A percentile compares a stretch with the other conserved stretches of the same genome.
Evolutionary conservation across 2,329 filamentous ascomycete species (phyloP).

Genomic region (Lachnellula occidentalis): DNA sequence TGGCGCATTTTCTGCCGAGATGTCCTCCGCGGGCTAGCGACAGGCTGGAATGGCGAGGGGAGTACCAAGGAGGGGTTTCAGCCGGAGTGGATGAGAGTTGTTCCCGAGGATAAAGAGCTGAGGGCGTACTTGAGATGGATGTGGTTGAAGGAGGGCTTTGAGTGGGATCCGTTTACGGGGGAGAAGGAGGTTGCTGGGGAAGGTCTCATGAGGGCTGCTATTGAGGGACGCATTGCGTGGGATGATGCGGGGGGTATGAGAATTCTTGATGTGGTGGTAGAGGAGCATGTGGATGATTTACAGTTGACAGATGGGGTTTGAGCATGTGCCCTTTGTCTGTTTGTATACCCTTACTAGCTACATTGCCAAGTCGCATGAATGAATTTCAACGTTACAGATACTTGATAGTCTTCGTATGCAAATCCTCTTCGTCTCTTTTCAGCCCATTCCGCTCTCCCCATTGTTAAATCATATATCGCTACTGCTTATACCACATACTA

Average conservation of each 20-base stretch:
- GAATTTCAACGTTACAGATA: too few species aligned
- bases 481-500: too few species aligned
- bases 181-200: conserved; percentile 48
- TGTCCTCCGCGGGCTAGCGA: conserved; percentile 58
- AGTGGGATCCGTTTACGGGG: conserved; percentile 72
- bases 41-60: conserved; percentile 59
- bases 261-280: conserved; percentile 31
- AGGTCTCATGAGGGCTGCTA: conserved; percentile 51
- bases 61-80: conserved; percentile 50
- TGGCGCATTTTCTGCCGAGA: conserved; percentile 95
- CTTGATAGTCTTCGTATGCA: too few species aligned
- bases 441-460: too few species aligned
- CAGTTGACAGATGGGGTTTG: too few species aligned
- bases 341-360: too few species aligned
- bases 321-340: too few species aligned
- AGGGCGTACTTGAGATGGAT: conserved; percentile 82
- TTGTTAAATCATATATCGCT: too few species aligned
- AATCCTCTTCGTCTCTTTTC: too few species aligned
- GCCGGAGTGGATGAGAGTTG: conserved; percentile 85
- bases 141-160: conserved; percentile 82
- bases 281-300: background rate
- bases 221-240: conserved; percentile 47
- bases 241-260: conserved; percentile 33
- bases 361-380: too few species aligned
- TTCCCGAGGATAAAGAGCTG: conserved; percentile 83